A percentile compares a stretch with the other conserved stretches of the same genome.
Evolutionary conservation across 2,329 filamentous ascomycete species (phyloP).

Genomic region (Botryotinia narcissicola): DNA sequence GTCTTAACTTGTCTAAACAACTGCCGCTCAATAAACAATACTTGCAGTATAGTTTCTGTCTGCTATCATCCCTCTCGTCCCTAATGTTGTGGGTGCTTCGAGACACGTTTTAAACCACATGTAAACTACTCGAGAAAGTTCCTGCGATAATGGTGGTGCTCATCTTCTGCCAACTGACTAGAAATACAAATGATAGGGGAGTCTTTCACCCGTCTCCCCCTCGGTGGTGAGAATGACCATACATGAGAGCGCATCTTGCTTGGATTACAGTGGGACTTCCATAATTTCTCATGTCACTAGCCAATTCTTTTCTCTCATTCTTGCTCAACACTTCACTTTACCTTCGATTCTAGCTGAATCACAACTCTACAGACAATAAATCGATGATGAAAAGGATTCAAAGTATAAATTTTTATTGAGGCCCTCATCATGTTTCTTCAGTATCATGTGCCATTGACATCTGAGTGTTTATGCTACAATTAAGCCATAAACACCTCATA

Average conservation of each 20-base stretch:
- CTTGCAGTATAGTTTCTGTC: too few relatives aligned
- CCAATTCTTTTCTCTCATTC: background rate
- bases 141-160: too few relatives aligned
- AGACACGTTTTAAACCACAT: background rate
- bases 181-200: background rate
- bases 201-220: too few relatives aligned
- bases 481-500: constrained; percentile 40
- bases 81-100: too few relatives aligned
- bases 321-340: background rate
- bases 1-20: too few relatives aligned
- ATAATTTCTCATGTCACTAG: background rate
- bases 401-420: background rate
- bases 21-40: too few relatives aligned
- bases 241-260: background rate
- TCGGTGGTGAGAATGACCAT: background rate
- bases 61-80: too few relatives aligned
- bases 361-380: background rate
- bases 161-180: background rate
- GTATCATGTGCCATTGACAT: constrained; percentile 23
- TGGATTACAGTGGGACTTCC: background rate
- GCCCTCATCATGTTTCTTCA: background rate
- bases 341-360: background rate
- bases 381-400: background rate
- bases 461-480: constrained; percentile 31
- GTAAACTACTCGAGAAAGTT: background rate